A percentile compares a stretch with the other conserved stretches of the same genome.
phyloP scores from a whole-genome alignment of 805 yeast genomes.

The Metschnikowia lochheadii region DNA sequence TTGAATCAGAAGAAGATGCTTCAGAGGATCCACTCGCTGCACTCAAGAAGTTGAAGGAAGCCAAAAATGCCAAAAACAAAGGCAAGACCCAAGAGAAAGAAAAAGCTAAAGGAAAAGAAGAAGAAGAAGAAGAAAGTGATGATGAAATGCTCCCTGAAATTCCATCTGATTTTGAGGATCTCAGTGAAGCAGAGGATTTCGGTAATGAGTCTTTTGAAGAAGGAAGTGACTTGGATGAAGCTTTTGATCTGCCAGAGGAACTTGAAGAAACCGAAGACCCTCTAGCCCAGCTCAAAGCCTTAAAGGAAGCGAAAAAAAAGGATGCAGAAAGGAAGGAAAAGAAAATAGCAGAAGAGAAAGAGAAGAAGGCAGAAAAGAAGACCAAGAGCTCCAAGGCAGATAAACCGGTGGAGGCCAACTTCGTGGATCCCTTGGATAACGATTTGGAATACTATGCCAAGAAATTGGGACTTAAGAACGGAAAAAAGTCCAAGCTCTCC shows the following conservation, averaged over 20 bases:
- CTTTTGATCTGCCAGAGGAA: conserved; percentile 10
- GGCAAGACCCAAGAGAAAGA: too few species aligned
- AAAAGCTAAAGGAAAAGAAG: too few species aligned
- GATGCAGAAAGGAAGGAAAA: not conserved
- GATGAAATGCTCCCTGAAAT: not conserved
- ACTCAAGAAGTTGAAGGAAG: conserved; percentile 15
- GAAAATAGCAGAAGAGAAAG: too few species aligned
- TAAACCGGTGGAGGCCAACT: conserved; percentile 14
- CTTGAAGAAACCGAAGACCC: conserved; percentile 21
- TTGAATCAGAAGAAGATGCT: conserved; percentile 19
- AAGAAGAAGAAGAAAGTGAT: not conserved
- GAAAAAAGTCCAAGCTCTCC: conserved; percentile 42
- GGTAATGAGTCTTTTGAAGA: conserved; percentile 13
- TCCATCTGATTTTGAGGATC: not conserved
- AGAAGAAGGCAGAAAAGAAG: not conserved
- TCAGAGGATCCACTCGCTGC: conserved; percentile 24
- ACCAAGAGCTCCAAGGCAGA: conserved; percentile 5
- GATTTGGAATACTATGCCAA: conserved; percentile 82
- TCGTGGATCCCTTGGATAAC: conserved; percentile 42
- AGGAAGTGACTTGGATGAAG: conserved; percentile 11
- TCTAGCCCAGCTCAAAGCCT: conserved; percentile 22
- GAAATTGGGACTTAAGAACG: conserved; percentile 64
- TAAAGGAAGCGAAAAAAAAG: conserved; percentile 10
- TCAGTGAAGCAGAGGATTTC: not conserved
- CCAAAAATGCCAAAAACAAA: not conserved